A percentile compares a stretch with the other conserved stretches of the same genome.
phyloP scores from a whole-genome alignment of 2,329 filamentous ascomycete species.

The Monilinia aucupariae region DNA sequence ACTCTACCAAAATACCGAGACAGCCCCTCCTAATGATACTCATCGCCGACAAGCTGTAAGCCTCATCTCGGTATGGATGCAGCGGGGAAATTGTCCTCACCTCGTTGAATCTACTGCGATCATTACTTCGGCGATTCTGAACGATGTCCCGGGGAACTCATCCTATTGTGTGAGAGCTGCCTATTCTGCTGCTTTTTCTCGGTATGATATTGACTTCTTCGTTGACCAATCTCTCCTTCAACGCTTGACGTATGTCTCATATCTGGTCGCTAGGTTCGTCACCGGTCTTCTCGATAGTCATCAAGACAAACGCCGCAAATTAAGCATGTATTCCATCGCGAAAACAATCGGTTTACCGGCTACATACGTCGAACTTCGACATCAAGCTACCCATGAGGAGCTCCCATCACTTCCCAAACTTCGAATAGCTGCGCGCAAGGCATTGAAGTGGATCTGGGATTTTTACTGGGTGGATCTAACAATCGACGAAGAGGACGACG shows the following conservation, averaged over 20 bases:
- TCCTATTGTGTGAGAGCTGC: conserved; percentile 59
- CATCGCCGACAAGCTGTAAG: conserved; percentile 49
- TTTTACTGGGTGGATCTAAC: conserved; percentile 69
- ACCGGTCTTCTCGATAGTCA: conserved; percentile 73
- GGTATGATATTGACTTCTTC: conserved; percentile 44
- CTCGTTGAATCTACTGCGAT: conserved; percentile 74
- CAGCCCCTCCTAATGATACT: conserved; percentile 48
- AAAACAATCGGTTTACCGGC: conserved; percentile 64
- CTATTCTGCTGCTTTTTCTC: conserved; percentile 70
- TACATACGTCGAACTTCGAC: conserved; percentile 81
- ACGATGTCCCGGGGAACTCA: conserved; percentile 45
- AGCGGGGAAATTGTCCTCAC: conserved; percentile 69
- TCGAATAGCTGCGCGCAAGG: conserved; percentile 61
- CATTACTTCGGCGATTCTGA: conserved; percentile 62
- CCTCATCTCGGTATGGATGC: conserved; percentile 62
- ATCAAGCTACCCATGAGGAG: conserved; percentile 86
- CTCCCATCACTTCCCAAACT: conserved; percentile 71
- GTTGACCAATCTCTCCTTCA: background rate
- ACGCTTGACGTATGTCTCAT: background rate
- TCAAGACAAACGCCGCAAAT: conserved; percentile 60
- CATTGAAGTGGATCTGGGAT: conserved; percentile 79
- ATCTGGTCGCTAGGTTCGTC: conserved; percentile 55
- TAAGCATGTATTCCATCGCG: conserved; percentile 68
- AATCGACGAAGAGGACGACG: conserved; percentile 3
- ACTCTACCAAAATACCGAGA: conserved; percentile 48